Evolutionary conservation across 441 rosid genomes (phyloP).

Genomic region (Jatropha podagrica): DNA sequence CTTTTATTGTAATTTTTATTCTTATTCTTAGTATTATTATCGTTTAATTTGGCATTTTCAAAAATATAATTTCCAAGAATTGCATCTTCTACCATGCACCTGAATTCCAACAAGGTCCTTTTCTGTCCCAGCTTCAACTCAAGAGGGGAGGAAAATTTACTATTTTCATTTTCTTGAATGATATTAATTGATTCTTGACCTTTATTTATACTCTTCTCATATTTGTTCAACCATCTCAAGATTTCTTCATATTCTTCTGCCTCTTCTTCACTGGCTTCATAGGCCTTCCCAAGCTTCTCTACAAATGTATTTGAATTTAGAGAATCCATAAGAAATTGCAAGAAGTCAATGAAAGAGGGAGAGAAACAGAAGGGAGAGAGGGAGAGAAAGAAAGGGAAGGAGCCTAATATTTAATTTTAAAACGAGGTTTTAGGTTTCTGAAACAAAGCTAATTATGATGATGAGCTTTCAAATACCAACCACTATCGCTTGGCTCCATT

Average conservation of each 20-base stretch:
- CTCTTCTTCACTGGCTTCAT: conserved; percentile 8
- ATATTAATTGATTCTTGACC: neutral
- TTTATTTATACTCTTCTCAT: neutral
- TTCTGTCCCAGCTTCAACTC: conserved; percentile 30
- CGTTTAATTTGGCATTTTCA: conserved; percentile 20
- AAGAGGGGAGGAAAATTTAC: neutral
- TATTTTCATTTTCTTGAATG: conserved; percentile 15
- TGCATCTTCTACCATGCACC: conserved; percentile 47
- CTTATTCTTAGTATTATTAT: neutral
- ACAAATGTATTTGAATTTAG: neutral
- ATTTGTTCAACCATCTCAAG: conserved; percentile 7
- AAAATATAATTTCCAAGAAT: conserved; percentile 42
- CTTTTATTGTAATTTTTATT: too few relatives aligned
- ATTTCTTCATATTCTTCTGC: neutral
- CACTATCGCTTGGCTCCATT: neutral
- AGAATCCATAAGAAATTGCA: neutral
- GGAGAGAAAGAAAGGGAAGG: neutral
- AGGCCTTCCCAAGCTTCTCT: conserved; percentile 9
- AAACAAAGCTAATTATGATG: neutral
- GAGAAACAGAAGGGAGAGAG: neutral
- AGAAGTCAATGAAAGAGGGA: neutral
- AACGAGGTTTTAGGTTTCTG: neutral
- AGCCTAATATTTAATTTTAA: neutral
- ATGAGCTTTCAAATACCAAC: conserved; percentile 6
- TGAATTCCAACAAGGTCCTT: conserved; percentile 43